Evolutionary conservation across 176 grass and related monocot species (phyloP).

Genomic region (Oryza coarctata): DNA sequence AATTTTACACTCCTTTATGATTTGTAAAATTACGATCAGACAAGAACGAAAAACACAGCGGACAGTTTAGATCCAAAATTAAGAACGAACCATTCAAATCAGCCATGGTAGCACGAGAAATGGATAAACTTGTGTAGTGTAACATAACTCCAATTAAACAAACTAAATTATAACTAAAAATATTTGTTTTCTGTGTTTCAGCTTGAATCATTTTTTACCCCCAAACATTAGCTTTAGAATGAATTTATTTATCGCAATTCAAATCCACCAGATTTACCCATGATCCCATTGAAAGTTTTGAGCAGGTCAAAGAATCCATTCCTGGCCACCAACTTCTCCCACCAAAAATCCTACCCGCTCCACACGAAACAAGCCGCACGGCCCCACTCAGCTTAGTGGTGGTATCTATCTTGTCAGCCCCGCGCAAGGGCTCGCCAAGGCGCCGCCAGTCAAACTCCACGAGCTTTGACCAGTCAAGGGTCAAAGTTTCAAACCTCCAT

Average conservation of each 20-base stretch:
- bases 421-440: neutral
- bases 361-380: neutral
- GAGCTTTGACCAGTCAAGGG: conserved; percentile 84
- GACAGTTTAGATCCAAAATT: neutral
- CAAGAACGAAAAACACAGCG: neutral
- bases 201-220: neutral
- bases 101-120: neutral
- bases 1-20: neutral
- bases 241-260: neutral
- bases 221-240: neutral
- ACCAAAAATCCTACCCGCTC: conserved; percentile 35
- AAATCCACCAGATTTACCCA: conserved; percentile 25
- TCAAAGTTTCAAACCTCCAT: conserved; percentile 74
- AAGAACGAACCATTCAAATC: neutral
- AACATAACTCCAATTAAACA: neutral
- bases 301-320: conserved; percentile 64
- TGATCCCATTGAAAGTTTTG: conserved; percentile 30
- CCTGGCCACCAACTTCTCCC: conserved; percentile 33
- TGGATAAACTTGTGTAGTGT: neutral
- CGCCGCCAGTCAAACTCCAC: conserved; percentile 84
- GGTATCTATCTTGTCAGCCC: neutral
- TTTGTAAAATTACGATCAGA: neutral
- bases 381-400: neutral
- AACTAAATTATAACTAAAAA: neutral
- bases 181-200: neutral